Evolutionary conservation across 2,329 filamentous ascomycete species (phyloP).

Genomic region (Cryphonectria nitschkei): DNA sequence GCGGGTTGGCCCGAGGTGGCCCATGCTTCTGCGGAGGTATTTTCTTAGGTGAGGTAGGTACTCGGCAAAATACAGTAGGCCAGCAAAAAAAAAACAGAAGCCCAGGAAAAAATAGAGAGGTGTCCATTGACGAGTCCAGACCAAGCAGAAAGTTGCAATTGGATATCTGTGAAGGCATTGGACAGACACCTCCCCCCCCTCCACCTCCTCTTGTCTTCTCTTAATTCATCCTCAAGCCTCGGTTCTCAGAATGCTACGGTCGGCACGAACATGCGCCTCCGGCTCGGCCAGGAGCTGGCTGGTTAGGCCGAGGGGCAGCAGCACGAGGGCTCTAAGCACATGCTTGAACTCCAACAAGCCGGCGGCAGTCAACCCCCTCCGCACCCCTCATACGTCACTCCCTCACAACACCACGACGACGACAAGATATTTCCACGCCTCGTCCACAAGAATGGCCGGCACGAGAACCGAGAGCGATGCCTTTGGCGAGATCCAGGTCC

Average conservation of each 20-base stretch:
- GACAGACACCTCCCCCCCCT: not conserved
- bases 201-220: not conserved
- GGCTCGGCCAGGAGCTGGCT: conserved; percentile 25
- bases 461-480: conserved; percentile 93
- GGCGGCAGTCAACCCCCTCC: conserved; percentile 1
- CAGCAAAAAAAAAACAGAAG: not conserved
- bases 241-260: conserved; percentile 24
- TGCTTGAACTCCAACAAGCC: conserved; percentile 22
- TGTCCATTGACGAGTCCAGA: conserved; percentile 2
- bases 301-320: conserved; percentile 28
- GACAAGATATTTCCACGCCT: conserved; percentile 47
- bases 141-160: not conserved
- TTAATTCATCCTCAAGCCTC: not conserved
- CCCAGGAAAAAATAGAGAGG: conserved; percentile 2
- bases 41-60: conserved; percentile 10
- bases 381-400: conserved; percentile 16
- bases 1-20: conserved; percentile 19
- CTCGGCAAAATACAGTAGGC: not conserved
- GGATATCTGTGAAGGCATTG: conserved; percentile 7
- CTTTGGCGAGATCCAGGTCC: conserved; percentile 94
- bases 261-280: conserved; percentile 25
- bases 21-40: conserved; percentile 23
- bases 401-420: conserved; percentile 18
- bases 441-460: conserved; percentile 52
- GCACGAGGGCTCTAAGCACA: conserved; percentile 28